phyloP scores from a whole-genome alignment of 768 basidiomycete genomes.

The Lentinula sp. region DNA sequence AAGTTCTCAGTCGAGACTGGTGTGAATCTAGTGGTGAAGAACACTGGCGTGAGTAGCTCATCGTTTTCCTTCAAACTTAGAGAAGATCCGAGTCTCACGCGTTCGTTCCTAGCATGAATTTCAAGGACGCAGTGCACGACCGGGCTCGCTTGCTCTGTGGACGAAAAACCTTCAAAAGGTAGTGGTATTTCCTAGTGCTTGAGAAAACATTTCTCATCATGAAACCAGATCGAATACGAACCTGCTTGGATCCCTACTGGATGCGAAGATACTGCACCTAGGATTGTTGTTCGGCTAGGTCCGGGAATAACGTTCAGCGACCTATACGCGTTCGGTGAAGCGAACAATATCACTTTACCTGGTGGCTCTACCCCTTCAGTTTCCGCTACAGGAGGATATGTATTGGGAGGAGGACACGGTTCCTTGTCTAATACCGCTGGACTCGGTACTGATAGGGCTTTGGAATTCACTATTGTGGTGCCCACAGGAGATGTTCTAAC shows the following conservation, averaged over 20 bases:
- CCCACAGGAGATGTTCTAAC: conserved; percentile 32
- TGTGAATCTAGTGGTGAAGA: conserved; percentile 18
- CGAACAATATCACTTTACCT: conserved; percentile 15
- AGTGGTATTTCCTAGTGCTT: background rate
- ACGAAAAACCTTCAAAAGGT: conserved; percentile 1
- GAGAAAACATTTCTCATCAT: no score
- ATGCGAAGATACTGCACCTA: background rate
- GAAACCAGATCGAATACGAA: conserved; percentile 7
- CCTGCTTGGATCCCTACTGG: conserved; percentile 10
- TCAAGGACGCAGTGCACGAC: conserved; percentile 16
- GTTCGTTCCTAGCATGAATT: conserved; percentile 17
- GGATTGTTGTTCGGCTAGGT: background rate
- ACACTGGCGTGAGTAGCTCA: conserved; percentile 15
- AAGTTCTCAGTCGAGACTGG: conserved; percentile 13
- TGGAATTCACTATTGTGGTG: conserved; percentile 39
- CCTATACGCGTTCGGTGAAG: conserved; percentile 17
- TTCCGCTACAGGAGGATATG: conserved; percentile 10
- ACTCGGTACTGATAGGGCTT: background rate
- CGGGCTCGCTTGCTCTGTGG: conserved; percentile 17
- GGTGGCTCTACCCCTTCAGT: conserved; percentile 13
- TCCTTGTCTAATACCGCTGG: background rate
- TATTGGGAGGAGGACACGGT: conserved; percentile 4
- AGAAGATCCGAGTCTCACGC: no score
- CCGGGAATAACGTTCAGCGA: conserved; percentile 13
- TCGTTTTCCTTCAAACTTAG: background rate